Evolutionary conservation across 441 rosid genomes (phyloP), one percentile per base, ranked within the genome.

Genomic region (Flueggea neowawraea): DNA sequence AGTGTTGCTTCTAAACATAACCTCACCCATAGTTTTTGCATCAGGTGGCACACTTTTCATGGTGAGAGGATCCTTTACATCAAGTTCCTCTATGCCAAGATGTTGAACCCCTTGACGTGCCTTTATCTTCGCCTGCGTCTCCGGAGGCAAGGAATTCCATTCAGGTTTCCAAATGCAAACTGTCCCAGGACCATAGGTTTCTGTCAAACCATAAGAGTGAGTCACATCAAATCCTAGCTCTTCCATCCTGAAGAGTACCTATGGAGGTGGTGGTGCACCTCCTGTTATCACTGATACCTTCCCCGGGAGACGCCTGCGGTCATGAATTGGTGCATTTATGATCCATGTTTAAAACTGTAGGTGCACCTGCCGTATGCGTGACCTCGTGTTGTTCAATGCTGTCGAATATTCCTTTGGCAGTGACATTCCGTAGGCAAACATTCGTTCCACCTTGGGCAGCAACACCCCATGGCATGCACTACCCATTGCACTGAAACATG

Each of bases 401-500:
- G 50, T 87, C 80, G 55, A 84, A 89, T 61, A 89, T 73, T 10
- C 64, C 73, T 62, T 75, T 73, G 3, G 91, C 79, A 10, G 75
- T 55, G 57, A 85, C 87, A 47, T 75, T 76, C 31, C 84, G 62
- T 2, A 77, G 73, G 67, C 91, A 87, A 22, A 87, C 53, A 63
- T 85, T 87, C 0, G 86, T 85, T 56, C 94, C 82, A 4, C 96
- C 96, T 43, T 74, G 87, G 11, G 93, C 91, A 5, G 87, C 87
- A 52, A 74, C 75, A 16, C 79, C 91, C 96, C 96, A 89, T n/a
- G 78, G 47, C 10, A 89, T 82, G 53, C 94, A 87, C 94, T 94
- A 87, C 0, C 96, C 94, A 10, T 89, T 89, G 54, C 96, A 83
- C 36, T 85, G 96, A 72, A 89, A 89, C 90, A 85, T 87, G 0